phyloP scores from a whole-genome alignment of 345 rosid genomes.

The Abelmoschus esculentus region DNA sequence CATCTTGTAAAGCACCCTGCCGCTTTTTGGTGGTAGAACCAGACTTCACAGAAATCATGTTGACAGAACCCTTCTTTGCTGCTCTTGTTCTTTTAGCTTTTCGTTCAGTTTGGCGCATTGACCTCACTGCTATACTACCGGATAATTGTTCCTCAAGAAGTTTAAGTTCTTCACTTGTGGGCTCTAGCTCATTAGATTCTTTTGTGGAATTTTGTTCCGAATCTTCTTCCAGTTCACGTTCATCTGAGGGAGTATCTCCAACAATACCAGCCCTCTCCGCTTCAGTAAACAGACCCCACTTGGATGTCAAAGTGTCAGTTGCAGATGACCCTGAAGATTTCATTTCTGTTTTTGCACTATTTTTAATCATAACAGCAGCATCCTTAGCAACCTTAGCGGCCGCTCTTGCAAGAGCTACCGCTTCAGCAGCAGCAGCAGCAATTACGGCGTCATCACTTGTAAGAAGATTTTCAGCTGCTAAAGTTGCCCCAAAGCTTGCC shows the following conservation, averaged over 20 bases:
- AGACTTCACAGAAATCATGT: conserved; percentile 43
- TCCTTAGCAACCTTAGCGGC: conserved; percentile 85
- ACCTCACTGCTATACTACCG: conserved; percentile 55
- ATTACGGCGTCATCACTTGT: conserved; percentile 80
- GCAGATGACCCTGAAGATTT: conserved; percentile 16
- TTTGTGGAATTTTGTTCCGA: conserved; percentile 15
- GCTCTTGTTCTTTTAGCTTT: conserved; percentile 70
- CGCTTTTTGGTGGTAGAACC: conserved; percentile 50
- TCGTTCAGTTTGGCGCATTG: conserved; percentile 67
- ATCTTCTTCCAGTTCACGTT: conserved; percentile 17
- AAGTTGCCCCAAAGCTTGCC: conserved; percentile 51
- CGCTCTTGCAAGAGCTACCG: conserved; percentile 80
- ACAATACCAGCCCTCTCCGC: conserved; percentile 48
- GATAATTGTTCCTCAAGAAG: conserved; percentile 51
- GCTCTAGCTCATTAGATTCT: conserved; percentile 46
- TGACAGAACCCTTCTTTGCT: conserved; percentile 52
- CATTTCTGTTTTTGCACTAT: conserved; percentile 20
- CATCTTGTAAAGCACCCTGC: conserved; percentile 46
- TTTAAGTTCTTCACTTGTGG: conserved; percentile 47
- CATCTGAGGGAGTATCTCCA: conserved; percentile 41
- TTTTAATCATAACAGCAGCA: conserved; percentile 47
- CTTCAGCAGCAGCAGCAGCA: conserved; percentile 91
- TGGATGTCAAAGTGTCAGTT: conserved; percentile 33
- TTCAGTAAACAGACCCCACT: conserved; percentile 45
- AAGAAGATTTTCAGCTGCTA: conserved; percentile 67